phyloP scores from a whole-genome alignment of 129 eudicot genomes.

The Logfia minima region DNA sequence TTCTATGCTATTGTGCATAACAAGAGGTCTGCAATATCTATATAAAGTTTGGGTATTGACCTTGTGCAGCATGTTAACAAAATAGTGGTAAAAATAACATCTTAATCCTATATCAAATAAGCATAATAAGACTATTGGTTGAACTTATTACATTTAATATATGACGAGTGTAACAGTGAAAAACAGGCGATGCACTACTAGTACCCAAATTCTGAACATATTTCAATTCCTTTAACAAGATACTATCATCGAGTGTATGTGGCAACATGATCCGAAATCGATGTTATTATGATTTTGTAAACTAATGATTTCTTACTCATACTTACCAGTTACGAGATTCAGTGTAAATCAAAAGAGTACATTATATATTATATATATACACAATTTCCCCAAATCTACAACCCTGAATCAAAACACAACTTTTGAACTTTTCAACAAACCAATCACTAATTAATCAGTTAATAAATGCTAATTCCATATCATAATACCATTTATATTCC shows the following conservation, averaged over 20 bases:
- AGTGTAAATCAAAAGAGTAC: neutral
- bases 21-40: neutral
- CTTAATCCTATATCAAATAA: neutral
- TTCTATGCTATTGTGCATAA: neutral
- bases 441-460: conserved; percentile 5
- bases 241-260: neutral
- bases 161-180: neutral
- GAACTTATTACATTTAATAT: neutral
- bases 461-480: conserved; percentile 1
- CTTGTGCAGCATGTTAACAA: neutral
- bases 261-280: neutral
- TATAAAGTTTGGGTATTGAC: too few relatives aligned
- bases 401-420: conserved; percentile 1
- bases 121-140: neutral
- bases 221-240: neutral
- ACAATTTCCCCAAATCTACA: conserved; percentile 17
- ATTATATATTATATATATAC: too few relatives aligned
- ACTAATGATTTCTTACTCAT: conserved; percentile 8
- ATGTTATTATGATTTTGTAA: neutral
- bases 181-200: neutral
- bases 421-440: neutral
- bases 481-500: neutral
- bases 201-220: neutral
- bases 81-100: neutral
- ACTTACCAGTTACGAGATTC: neutral